phyloP scores from a whole-genome alignment of 2,329 filamentous ascomycete genomes.

The Parafenestella ontariensis region DNA sequence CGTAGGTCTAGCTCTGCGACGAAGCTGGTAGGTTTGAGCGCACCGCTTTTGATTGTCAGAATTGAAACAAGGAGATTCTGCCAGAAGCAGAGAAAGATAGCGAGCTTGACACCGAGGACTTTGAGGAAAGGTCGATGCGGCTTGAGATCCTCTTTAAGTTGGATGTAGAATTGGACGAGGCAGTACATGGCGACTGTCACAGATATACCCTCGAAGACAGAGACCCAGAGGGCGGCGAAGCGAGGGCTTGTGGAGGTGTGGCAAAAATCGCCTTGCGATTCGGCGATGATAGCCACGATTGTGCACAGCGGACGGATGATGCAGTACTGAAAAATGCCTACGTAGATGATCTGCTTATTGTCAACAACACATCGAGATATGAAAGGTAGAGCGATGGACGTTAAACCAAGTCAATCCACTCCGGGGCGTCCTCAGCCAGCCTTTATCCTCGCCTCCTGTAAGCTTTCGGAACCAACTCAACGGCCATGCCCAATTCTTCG shows the following conservation, averaged over 20 bases:
- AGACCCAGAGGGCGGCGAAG: slow-evolving; percentile 85
- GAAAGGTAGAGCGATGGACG: slow-evolving; percentile 47
- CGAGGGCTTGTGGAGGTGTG: slow-evolving; percentile 77
- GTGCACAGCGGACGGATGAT: slow-evolving; percentile 82
- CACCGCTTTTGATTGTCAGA: slow-evolving; percentile 65
- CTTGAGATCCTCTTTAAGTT: slow-evolving; percentile 72
- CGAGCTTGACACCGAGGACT: slow-evolving; percentile 84
- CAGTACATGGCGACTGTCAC: slow-evolving; percentile 89
- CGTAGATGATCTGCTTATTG: slow-evolving; percentile 70
- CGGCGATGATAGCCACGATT: slow-evolving; percentile 74
- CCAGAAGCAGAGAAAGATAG: slow-evolving; percentile 93
- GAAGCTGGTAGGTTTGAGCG: slow-evolving; percentile 67
- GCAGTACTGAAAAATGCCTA: slow-evolving; percentile 85
- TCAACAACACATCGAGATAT: slow-evolving; percentile 22
- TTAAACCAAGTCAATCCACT: slow-evolving; percentile 93
- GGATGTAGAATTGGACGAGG: slow-evolving; percentile 84
- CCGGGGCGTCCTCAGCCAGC: slow-evolving; percentile 74
- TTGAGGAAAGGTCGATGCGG: slow-evolving; percentile 79
- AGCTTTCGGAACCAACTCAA: slow-evolving; percentile 73
- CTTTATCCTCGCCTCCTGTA: slow-evolving; percentile 70
- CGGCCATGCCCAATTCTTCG: slow-evolving; percentile 78
- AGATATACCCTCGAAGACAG: slow-evolving; percentile 72
- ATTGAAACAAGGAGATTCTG: slow-evolving; percentile 69
- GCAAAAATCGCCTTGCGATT: slow-evolving; percentile 76
- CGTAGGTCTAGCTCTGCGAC: slow-evolving; percentile 78